Base-by-base conservation (phyloP, 495 filamentous ascomycete species). In the Talaromyces adpressus region DNA sequence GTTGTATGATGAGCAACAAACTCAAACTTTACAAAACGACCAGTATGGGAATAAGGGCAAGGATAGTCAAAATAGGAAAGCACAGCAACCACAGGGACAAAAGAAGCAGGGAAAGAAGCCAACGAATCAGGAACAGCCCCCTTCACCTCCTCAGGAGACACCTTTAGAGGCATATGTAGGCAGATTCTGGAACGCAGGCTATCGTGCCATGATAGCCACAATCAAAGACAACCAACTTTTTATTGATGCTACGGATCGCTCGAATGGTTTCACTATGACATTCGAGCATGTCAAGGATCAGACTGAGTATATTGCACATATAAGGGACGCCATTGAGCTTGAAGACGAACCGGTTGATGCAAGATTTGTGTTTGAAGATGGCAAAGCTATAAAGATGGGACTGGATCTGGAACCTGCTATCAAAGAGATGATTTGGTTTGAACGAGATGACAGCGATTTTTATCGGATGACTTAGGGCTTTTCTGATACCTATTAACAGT, bases 211-310 rank as follows among this genome's bases (percentile, higher is more conserved):
- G 32, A 20, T 20, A 6, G 65, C 68, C 51, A 47, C 68, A 34
- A 62, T 70, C 4, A 67, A 65, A 36, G 68, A 74, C 34, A 66
- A 59, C 9, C 54, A 61, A 61, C 70, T 77, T 5, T 73, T 73
- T 27, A 57, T 77, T 36, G 71, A 77, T 54, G 70, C 67, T n/a
- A 69, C 65, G 3, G 73, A 77, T 66, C 71, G 73, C 1, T 70
- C 71, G 6, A 64, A 68, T 34, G 63, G 68, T 0, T 69, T 67
- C 25, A 67, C 62, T 3, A 6, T 69, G 11, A 69, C 36, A 1
- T 65, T 67, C 29, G 59, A 65, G 8, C 63, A 65, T 52, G 57
- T 67, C 18, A 9, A 7, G 1, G 52, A 61, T 18, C 45, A 61
- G 11, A 62, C 30, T 2, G 53, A 67, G 14, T 67, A 59, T 20